Evolutionary conservation across 1,139 yeast genomes (phyloP), one percentile per base, ranked within the genome.

Genomic region (Taphrina pruni): DNA sequence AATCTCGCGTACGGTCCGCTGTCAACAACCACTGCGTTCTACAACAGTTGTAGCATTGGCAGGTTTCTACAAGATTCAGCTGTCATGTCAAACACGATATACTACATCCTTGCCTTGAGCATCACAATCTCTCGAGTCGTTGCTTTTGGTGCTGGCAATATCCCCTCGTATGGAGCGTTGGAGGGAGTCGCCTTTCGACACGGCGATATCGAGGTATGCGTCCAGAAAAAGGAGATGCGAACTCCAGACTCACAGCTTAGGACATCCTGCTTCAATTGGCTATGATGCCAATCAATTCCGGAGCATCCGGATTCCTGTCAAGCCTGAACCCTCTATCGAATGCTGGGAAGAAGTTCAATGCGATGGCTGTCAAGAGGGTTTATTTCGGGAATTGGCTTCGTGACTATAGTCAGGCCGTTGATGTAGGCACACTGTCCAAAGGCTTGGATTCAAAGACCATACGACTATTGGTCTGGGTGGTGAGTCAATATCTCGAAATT

Each of bases 71-170:
- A 39, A 39, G 14, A 14, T 39, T 3, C 14, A 39, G 43, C 14
- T 45, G 48, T 12, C 20, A 45, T 45, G 48, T 12, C 48, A 12
- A 6, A 12, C 48, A 14, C 48, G 8, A 14, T n/a, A n/a, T 1
- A 1, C 2, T 14, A 17, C 48, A 7, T 45, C 20, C 20, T 45
- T 45, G 48, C 20, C n/a, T 17, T 45, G 5, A n/a, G 48, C 48
- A 45, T 45, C 20, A 11, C 48, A 7, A 45, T 45, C 1, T 45
- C 48, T 9, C 11, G 20, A 21, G 69, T 36, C 14, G 35, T 38
- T n/a, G 76, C 76, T 45, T 75, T 75, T 67, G 76, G 76, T 17
- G 76, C 77, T 17, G 77, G 77, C n/a, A 73, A 73, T 58, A 73
- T 75, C 41, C 76, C 76, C 14, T 72, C 75, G 1, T 70, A 71